These are phyloP conservation scores for Nakaseomyces glabratus DNA, from an alignment of 1,139 yeast genomes.

Conservation along the genomic window DNA sequence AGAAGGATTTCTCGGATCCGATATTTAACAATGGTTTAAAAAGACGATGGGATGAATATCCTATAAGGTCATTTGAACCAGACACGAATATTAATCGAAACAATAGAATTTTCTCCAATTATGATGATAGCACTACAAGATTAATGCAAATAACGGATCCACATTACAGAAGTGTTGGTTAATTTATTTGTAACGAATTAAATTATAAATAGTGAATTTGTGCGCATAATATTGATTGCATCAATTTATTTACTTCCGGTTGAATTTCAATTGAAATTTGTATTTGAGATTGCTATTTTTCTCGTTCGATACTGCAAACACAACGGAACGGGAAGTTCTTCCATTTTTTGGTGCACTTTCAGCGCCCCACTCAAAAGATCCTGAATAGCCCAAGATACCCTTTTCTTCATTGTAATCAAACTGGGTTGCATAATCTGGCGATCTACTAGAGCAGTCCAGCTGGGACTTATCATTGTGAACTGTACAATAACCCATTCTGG, in stretches of 20 bases:
- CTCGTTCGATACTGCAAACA: slow-evolving; percentile 37
- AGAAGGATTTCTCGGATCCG: too few relatives aligned
- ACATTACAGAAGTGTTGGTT: slow-evolving; percentile 2
- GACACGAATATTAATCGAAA: neutral
- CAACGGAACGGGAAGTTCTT: slow-evolving; percentile 44
- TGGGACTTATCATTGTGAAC: slow-evolving; percentile 33
- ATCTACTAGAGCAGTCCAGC: slow-evolving; percentile 32
- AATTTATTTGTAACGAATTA: too few relatives aligned
- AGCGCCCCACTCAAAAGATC: slow-evolving; percentile 57
- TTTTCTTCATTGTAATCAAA: slow-evolving; percentile 43
- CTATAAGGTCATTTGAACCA: neutral
- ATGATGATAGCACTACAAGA: slow-evolving; percentile 21
- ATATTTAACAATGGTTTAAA: too few relatives aligned
- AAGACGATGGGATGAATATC: neutral
- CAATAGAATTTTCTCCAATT: slow-evolving; percentile 4
- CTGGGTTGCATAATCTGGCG: slow-evolving; percentile 41
- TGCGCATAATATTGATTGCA: slow-evolving; percentile 3
- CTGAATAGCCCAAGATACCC: slow-evolving; percentile 52
- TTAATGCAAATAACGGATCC: slow-evolving; percentile 10
- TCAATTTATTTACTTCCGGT: slow-evolving; percentile 9
- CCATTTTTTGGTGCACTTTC: slow-evolving; percentile 37
- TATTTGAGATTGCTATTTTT: slow-evolving; percentile 34
- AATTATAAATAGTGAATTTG: too few relatives aligned
- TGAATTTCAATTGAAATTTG: slow-evolving; percentile 37
- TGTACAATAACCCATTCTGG: slow-evolving; percentile 71